Percentiles rank a stretch among this genome's conserved stretches.
Conservation (phyloP, 1,284 basidiomycete genomes). For the Malassezia furfur region DNA sequence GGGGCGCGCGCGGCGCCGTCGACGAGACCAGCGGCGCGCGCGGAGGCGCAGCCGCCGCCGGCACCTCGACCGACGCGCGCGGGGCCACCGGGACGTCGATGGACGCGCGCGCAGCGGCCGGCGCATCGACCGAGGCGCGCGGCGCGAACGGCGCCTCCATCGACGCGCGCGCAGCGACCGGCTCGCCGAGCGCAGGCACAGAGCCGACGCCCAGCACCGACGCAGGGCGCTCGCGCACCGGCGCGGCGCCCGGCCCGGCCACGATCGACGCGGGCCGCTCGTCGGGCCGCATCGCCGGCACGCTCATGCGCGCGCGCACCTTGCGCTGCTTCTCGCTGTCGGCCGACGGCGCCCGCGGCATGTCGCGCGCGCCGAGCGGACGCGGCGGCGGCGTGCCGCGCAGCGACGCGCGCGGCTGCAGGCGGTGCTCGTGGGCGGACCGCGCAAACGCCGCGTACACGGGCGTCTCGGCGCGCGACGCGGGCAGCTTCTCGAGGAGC, state of each 20-base stretch:
- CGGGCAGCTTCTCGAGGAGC: slow-evolving; percentile 37
- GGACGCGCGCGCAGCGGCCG: not conserved
- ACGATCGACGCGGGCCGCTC: not conserved
- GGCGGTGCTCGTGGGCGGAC: not conserved
- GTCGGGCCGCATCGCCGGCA: not conserved
- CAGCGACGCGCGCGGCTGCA: not conserved
- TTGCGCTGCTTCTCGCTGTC: not conserved
- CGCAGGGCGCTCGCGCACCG: not conserved
- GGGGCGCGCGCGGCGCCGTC: too few species aligned
- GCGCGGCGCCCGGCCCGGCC: not conserved
- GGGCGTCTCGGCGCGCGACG: not conserved
- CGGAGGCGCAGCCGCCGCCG: not conserved
- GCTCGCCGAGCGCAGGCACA: not conserved
- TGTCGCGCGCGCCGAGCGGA: slow-evolving; percentile 12
- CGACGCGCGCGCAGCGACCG: not conserved
- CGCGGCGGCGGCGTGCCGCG: not conserved
- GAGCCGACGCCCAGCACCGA: not conserved
- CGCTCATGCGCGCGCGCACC: not conserved
- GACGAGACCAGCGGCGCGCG: too few species aligned
- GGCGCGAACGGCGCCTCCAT: not conserved
- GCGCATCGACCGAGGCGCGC: not conserved
- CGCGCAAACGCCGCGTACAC: slow-evolving; percentile 16
- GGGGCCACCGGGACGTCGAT: not conserved
- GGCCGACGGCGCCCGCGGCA: not conserved
- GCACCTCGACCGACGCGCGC: not conserved